Evolutionary conservation across 1,284 basidiomycete genomes (phyloP).

Genomic region (Ustilago hordei): DNA sequence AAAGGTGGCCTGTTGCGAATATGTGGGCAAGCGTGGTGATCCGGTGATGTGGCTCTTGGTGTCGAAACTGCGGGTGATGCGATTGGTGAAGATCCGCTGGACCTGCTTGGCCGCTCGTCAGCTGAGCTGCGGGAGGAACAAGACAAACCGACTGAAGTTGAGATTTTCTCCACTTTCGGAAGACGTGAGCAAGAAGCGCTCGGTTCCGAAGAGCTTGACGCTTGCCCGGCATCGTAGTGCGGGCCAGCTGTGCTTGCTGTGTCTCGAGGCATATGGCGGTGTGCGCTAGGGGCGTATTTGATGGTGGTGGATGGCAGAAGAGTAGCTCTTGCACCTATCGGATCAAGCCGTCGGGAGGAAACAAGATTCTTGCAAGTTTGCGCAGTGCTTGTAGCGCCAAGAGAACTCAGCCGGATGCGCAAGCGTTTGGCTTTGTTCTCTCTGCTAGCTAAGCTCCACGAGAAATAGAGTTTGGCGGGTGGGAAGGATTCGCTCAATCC

Average conservation of each 20-base stretch:
- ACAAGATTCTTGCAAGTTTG: background rate
- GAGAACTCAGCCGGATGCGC: slow-evolving; percentile 12
- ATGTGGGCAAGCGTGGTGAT: slow-evolving; percentile 4
- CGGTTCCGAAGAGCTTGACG: slow-evolving; percentile 6
- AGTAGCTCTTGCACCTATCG: background rate
- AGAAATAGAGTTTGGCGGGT: slow-evolving; percentile 12
- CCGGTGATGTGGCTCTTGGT: slow-evolving; percentile 37
- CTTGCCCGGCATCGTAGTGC: slow-evolving; percentile 1
- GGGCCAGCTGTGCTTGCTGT: background rate
- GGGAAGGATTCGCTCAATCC: slow-evolving; percentile 7
- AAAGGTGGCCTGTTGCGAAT: slow-evolving; percentile 13
- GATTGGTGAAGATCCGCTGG: slow-evolving; percentile 26
- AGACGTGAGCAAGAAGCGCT: slow-evolving; percentile 10
- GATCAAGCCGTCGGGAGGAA: slow-evolving; percentile 1
- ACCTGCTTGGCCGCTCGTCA: slow-evolving; percentile 16
- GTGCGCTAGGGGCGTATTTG: background rate
- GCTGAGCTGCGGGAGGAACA: slow-evolving; percentile 24
- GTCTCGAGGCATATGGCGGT: slow-evolving; percentile 2
- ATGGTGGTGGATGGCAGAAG: slow-evolving; percentile 1
- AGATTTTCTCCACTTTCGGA: slow-evolving; percentile 26
- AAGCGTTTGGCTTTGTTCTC: slow-evolving; percentile 6
- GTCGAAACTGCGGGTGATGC: slow-evolving; percentile 40
- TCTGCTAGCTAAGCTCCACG: slow-evolving; percentile 14
- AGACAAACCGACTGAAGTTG: slow-evolving; percentile 20
- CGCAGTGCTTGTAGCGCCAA: slow-evolving; percentile 5